Evolutionary conservation across 495 filamentous ascomycete species (phyloP).

Genomic region (Trichodelitschia bisporula): DNA sequence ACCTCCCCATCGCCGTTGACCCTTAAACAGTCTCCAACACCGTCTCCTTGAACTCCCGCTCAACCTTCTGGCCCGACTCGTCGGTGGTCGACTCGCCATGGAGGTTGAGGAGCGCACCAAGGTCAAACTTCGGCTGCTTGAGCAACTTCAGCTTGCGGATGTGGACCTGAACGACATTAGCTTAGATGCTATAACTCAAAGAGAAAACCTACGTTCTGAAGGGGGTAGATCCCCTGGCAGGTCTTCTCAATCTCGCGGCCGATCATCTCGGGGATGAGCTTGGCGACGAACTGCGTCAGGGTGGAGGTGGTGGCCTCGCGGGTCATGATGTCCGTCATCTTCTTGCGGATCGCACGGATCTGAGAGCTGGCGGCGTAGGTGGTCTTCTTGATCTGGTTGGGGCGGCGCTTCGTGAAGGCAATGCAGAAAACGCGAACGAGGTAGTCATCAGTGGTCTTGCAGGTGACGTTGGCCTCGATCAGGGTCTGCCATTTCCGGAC

Average conservation of each 20-base stretch:
- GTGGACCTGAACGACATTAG: constrained; percentile 47
- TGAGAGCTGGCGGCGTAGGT: constrained; percentile 91
- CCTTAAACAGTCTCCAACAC: constrained; percentile 77
- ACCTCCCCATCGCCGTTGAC: constrained; percentile 1
- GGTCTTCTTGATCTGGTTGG: constrained; percentile 99
- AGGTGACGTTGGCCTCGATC: constrained; percentile 96
- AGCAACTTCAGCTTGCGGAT: constrained; percentile 99
- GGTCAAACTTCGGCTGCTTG: constrained; percentile 95
- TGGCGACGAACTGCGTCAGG: constrained; percentile 79
- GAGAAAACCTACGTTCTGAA: constrained; percentile 55
- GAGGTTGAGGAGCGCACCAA: constrained; percentile 76
- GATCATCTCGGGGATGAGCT: constrained; percentile 97
- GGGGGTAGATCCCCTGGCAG: constrained; percentile 95
- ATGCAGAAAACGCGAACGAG: constrained; percentile 95
- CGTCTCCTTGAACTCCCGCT: constrained; percentile 96
- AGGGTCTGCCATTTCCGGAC: constrained; percentile 98
- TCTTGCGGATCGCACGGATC: constrained; percentile 90
- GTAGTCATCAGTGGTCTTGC: constrained; percentile 99
- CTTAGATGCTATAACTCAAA: constrained; percentile 7
- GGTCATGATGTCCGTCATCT: constrained; percentile 98
- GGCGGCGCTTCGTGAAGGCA: constrained; percentile 93
- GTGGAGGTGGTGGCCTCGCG: constrained; percentile 86
- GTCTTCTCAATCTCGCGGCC: constrained; percentile 99
- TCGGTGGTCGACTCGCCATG: constrained; percentile 95
- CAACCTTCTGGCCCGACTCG: constrained; percentile 93